phyloP scores from a whole-genome alignment of 2,329 filamentous ascomycete species.

The Colletotrichum musae region DNA sequence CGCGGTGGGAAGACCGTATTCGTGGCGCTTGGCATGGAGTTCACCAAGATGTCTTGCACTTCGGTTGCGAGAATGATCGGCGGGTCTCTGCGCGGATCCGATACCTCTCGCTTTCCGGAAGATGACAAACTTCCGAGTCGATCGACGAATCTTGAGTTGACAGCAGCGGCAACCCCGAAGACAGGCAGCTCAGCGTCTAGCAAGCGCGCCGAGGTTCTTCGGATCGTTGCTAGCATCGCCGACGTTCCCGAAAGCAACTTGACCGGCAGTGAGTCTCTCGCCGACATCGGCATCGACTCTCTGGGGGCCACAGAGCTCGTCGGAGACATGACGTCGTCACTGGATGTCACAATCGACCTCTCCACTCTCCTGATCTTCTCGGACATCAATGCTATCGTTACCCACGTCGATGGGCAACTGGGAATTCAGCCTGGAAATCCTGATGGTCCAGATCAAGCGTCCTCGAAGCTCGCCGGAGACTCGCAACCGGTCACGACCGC shows the following conservation, averaged over 20 bases:
- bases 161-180: background rate
- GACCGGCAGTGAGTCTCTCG: background rate
- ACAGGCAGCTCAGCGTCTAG: background rate
- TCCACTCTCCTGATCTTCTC: background rate
- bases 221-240: constrained; percentile 9
- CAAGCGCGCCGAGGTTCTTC: constrained; percentile 1
- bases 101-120: rapidly evolving
- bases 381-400: constrained; percentile 7
- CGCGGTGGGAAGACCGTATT: constrained; percentile 9
- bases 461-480: too few relatives aligned
- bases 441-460: background rate
- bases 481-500: too few relatives aligned
- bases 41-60: background rate
- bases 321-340: background rate
- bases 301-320: constrained; percentile 22
- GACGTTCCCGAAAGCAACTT: background rate
- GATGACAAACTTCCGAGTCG: rapidly evolving
- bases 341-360: constrained; percentile 14
- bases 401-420: constrained; percentile 15
- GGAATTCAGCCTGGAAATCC: background rate
- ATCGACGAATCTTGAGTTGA: rapidly evolving
- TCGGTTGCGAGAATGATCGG: background rate
- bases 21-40: constrained; percentile 9
- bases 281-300: constrained; percentile 18
- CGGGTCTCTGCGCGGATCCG: background rate